Evolutionary conservation across 805 yeast species (phyloP).

Genomic region (Candida insectalens): DNA sequence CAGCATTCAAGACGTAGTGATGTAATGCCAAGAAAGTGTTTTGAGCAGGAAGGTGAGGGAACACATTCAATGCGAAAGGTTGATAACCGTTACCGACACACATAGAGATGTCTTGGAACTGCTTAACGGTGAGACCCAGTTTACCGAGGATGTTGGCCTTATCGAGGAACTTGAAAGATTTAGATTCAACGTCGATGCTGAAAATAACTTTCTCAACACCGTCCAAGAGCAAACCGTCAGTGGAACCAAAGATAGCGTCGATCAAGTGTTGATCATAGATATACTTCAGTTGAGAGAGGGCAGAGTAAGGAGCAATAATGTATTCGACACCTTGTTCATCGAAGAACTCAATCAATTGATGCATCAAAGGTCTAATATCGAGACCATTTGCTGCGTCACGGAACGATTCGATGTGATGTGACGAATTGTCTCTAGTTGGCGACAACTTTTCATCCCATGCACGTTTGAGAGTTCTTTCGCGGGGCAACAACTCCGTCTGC

Average conservation of each 20-base stretch:
- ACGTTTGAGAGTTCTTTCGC: conserved; percentile 34
- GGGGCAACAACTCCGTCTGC: conserved; percentile 19
- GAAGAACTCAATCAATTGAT: conserved; percentile 50
- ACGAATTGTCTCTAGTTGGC: conserved; percentile 9
- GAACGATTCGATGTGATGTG: conserved; percentile 37
- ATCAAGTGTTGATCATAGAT: conserved; percentile 45
- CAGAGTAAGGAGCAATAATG: conserved; percentile 72
- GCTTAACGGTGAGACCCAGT: conserved; percentile 49
- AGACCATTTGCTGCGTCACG: conserved; percentile 42
- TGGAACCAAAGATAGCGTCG: conserved; percentile 77
- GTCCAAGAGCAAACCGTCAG: conserved; percentile 58
- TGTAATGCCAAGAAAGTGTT: conserved; percentile 21
- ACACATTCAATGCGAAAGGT: conserved; percentile 47
- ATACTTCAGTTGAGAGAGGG: conserved; percentile 75
- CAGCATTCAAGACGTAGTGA: conserved; percentile 28
- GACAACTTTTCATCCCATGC: conserved; percentile 33
- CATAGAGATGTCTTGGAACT: conserved; percentile 66
- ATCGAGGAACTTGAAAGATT: conserved; percentile 61
- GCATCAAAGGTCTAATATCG: conserved; percentile 38
- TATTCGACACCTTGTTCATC: conserved; percentile 48
- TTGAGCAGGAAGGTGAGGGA: conserved; percentile 27
- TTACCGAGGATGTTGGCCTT: conserved; percentile 48
- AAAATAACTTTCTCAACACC: conserved; percentile 61
- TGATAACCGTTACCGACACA: conserved; percentile 74
- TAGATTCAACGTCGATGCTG: conserved; percentile 56